Evolutionary conservation across 345 rosid species (phyloP).

Genomic region (Syzygium aqueum): DNA sequence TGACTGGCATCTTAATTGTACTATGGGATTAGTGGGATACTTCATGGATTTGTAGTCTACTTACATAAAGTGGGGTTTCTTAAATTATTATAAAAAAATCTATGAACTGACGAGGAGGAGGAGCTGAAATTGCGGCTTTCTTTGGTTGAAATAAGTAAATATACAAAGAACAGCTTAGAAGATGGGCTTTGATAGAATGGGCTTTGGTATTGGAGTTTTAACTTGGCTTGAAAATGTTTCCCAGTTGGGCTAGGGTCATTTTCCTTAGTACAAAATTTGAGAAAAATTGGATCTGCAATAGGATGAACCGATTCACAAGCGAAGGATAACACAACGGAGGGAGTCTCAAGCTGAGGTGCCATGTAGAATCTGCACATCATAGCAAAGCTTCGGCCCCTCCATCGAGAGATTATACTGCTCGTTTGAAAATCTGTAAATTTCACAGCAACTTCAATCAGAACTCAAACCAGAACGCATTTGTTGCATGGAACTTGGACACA

Average conservation of each 20-base stretch:
- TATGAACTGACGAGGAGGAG: not conserved
- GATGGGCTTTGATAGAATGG: not conserved
- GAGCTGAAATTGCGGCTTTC: not conserved
- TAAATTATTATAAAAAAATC: not conserved
- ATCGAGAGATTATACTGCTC: not conserved
- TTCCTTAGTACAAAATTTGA: not conserved
- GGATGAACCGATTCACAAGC: not conserved
- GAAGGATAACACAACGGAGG: not conserved
- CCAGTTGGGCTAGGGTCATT: not conserved
- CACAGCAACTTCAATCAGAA: not conserved
- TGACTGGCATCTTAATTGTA: not conserved
- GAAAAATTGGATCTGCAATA: not conserved
- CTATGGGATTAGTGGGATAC: not conserved
- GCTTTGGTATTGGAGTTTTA: not conserved
- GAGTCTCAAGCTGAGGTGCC: not conserved
- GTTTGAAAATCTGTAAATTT: not conserved
- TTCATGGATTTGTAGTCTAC: not conserved
- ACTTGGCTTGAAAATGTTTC: not conserved
- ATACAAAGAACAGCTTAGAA: not conserved
- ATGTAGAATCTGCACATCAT: not conserved
- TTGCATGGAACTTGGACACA: not conserved
- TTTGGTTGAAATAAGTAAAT: not conserved
- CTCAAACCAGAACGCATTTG: not conserved
- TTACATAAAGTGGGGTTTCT: not conserved
- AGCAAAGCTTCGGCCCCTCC: not conserved